Conservation (phyloP, 768 basidiomycete genomes). For the Kwoniella sp. region DNA sequence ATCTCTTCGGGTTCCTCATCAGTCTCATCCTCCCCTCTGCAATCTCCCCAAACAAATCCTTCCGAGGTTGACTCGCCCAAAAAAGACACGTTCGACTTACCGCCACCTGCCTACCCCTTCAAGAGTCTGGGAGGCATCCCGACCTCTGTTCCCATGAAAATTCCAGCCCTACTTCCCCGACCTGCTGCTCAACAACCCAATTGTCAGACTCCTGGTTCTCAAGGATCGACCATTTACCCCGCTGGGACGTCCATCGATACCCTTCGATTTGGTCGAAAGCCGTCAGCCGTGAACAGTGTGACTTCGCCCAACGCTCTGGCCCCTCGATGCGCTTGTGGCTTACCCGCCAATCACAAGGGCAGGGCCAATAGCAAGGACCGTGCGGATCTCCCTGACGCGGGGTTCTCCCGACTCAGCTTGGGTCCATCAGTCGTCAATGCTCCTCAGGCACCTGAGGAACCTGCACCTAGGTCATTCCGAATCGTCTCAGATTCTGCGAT, state of each 20-base stretch:
- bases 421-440: constrained; percentile 32
- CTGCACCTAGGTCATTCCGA: constrained; percentile 16
- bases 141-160: constrained; percentile 49
- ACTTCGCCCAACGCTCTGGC: constrained; percentile 51
- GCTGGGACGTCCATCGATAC: constrained; percentile 47
- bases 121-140: constrained; percentile 21
- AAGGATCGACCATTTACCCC: constrained; percentile 34
- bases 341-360: constrained; percentile 35
- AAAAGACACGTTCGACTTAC: constrained; percentile 50
- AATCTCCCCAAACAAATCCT: constrained; percentile 44
- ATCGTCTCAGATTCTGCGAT: constrained; percentile 35
- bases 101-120: constrained; percentile 50
- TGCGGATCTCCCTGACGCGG: constrained; percentile 29
- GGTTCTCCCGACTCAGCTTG: constrained; percentile 36
- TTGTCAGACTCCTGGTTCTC: constrained; percentile 26
- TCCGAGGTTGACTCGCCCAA: constrained; percentile 41
- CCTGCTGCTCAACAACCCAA: constrained; percentile 14
- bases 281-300: constrained; percentile 48
- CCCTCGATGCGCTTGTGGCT: constrained; percentile 49
- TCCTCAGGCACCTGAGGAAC: constrained; percentile 6
- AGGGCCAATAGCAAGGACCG: constrained; percentile 36
- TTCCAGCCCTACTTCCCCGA: constrained; percentile 34
- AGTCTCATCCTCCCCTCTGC: constrained; percentile 41
- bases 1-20: constrained; percentile 35
- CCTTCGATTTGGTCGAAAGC: constrained; percentile 53